Conservation (phyloP, 148 eudicot genomes). For the Gaultheria prostrata region DNA sequence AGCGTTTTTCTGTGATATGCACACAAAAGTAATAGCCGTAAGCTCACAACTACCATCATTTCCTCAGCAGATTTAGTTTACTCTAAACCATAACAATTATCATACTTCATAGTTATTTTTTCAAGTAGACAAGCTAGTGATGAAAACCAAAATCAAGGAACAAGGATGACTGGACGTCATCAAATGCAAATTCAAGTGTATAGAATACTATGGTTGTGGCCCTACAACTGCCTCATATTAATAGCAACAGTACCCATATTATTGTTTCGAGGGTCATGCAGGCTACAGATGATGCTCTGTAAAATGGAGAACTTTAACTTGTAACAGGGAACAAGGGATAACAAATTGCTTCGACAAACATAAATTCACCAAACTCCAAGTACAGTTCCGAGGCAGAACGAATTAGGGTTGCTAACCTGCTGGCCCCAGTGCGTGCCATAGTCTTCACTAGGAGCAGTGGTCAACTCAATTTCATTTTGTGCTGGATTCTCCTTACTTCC, state of each 20-base stretch:
- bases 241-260: neutral
- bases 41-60: neutral
- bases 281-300: neutral
- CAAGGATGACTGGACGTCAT: neutral
- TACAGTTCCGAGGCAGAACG: constrained; percentile 1
- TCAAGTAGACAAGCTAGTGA: neutral
- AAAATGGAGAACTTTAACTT: neutral
- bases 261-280: neutral
- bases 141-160: constrained; percentile 3
- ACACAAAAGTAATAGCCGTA: neutral
- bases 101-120: neutral
- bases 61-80: neutral
- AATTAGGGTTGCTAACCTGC: constrained; percentile 55
- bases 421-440: constrained; percentile 95
- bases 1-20: neutral
- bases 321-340: neutral
- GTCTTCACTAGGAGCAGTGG: constrained; percentile 80
- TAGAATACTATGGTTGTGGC: neutral
- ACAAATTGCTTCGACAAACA: neutral
- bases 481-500: constrained; percentile 77
- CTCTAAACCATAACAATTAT: neutral
- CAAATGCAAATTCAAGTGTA: neutral
- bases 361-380: neutral
- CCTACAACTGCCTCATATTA: neutral
- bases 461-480: constrained; percentile 61